Conservation (phyloP, 345 rosid genomes). For the Hibiscus tridactylites region DNA sequence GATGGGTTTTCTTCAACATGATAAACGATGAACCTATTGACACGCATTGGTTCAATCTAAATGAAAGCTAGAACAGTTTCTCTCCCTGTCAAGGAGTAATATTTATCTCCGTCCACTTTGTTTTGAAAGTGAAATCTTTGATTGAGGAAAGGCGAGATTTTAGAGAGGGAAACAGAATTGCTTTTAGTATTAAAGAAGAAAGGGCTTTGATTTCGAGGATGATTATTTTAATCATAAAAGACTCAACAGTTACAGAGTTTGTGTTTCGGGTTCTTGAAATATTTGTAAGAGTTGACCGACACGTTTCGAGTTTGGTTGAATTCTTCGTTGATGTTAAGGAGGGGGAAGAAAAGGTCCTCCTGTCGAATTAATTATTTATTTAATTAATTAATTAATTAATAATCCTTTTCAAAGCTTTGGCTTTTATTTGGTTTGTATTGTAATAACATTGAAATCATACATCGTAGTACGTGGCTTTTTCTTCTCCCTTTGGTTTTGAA, state of each 20-base stretch:
- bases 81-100: neutral
- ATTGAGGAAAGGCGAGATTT: slow-evolving; percentile 12
- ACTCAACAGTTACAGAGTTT: neutral
- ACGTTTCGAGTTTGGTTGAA: neutral
- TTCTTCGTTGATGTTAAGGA: neutral
- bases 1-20: slow-evolving; percentile 22
- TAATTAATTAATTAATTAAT: neutral
- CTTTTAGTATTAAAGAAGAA: neutral
- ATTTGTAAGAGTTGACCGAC: slow-evolving; percentile 2
- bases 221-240: neutral
- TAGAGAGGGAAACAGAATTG: neutral
- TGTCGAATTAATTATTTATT: neutral
- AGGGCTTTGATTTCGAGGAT: slow-evolving; percentile 1
- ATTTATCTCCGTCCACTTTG: slow-evolving; percentile 23
- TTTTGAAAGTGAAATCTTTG: slow-evolving; percentile 23
- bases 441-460: neutral
- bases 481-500: no score
- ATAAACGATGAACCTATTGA: slow-evolving; percentile 29
- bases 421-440: no score
- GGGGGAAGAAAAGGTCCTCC: neutral
- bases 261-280: slow-evolving; percentile 1
- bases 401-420: neutral
- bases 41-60: neutral
- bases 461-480: no score
- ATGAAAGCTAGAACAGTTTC: slow-evolving; percentile 3